Percentiles rank a stretch among this genome's conserved stretches.
Evolutionary conservation across 1,284 basidiomycete species (phyloP).

Genomic region (Ustilago loliicola): DNA sequence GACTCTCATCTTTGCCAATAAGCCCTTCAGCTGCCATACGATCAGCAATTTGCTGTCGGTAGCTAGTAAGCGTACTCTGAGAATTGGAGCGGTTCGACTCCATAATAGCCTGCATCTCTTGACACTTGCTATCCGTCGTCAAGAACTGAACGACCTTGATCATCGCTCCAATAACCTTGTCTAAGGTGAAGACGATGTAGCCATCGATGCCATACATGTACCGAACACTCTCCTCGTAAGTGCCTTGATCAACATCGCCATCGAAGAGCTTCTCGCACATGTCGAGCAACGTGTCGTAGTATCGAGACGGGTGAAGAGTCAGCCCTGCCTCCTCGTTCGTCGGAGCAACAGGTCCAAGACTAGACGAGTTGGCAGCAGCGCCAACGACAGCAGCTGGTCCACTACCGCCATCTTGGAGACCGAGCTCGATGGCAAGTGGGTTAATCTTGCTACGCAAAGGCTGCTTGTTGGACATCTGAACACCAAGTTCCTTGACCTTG

Average conservation of each 20-base stretch:
- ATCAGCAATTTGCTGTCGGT: constrained; percentile 86
- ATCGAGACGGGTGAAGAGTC: constrained; percentile 72
- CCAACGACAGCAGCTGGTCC: constrained; percentile 70
- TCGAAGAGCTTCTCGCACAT: constrained; percentile 95
- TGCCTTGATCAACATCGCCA: constrained; percentile 86
- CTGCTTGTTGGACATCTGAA: constrained; percentile 71
- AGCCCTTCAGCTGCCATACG: constrained; percentile 85
- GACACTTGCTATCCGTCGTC: constrained; percentile 83
- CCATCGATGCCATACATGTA: constrained; percentile 97
- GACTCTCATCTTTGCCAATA: constrained; percentile 87
- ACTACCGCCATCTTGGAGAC: constrained; percentile 74
- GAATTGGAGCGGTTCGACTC: constrained; percentile 72
- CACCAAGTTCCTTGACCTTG: constrained; percentile 79
- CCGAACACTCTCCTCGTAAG: constrained; percentile 94
- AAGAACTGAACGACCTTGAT: constrained; percentile 77
- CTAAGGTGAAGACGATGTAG: constrained; percentile 91
- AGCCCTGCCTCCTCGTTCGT: constrained; percentile 64
- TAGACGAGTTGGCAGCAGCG: constrained; percentile 46
- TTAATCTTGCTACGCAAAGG: constrained; percentile 72
- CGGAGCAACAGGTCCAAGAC: constrained; percentile 42
- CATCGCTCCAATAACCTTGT: constrained; percentile 82
- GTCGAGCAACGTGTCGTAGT: constrained; percentile 89
- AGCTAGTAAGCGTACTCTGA: constrained; percentile 72
- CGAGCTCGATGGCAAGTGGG: constrained; percentile 76
- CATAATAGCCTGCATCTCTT: constrained; percentile 84